Base-by-base conservation (phyloP, 768 basidiomycete genomes). In the Krasilnikovozyma curviuscula region DNA sequence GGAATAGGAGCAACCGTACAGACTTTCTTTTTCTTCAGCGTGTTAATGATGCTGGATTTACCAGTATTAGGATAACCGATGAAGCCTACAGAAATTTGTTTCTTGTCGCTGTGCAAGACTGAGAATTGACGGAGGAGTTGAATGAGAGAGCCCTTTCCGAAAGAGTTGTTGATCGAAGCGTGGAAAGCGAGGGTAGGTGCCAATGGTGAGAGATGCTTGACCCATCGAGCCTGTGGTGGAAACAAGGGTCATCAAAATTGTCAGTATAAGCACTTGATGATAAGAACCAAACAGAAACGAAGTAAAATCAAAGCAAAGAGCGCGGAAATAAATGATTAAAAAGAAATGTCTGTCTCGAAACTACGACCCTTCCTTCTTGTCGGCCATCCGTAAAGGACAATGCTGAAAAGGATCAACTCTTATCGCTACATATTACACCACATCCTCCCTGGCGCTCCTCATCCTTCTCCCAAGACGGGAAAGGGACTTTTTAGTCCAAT, bases 1-100 rank as follows among this genome's bases (percentile, higher is more conserved):
- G 93, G 91, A 10, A 97, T 74, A 7, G 93, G 93, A 10, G 93
- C 93, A 50, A 95, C 89, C 13, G 75, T 75, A 71, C 93, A 98
- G 56, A 97, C 91, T 65, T 91, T 93, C 65, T 83, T 80, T 67
- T 83, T 85, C 73, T 97, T 98, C 53, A 98, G 74, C 31, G 91
- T 95, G 68, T 98, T 97, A 67, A 98, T 98, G 50, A 98, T 83
- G 62, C 79, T 82, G 55, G 81, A 85, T 68, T 97, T 98, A 14
- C 91, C 91, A 52, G 93, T 88, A 62, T 98, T 98, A 7, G 93
- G 91, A 66, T 98, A 98, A 42, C 93, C 91, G 56, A 98, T 75
- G 62, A 98, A 84, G 13, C 91, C 91, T 55, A 98, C 88, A 18
- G 85, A 91, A 57, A 98, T 97, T 64, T 98, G 91, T 68, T 93